Percentiles rank a stretch among this genome's conserved stretches.
These are phyloP conservation scores for Fusarium acutatum DNA, from an alignment of 2,329 filamentous ascomycete genomes.

Conservation along the genomic window DNA sequence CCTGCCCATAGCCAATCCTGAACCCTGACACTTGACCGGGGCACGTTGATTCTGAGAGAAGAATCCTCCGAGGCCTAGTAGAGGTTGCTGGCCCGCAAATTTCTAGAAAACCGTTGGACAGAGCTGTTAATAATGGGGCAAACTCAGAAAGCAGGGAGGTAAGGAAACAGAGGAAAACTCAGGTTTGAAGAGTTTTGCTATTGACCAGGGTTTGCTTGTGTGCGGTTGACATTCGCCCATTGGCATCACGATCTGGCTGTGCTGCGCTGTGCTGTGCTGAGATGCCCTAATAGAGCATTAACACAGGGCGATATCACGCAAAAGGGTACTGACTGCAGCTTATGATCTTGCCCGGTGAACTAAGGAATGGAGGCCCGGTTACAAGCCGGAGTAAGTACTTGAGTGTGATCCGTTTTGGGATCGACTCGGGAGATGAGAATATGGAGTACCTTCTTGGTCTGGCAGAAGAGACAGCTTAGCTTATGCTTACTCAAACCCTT, in stretches of 20 bases:
- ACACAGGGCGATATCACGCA: slow-evolving; percentile 28
- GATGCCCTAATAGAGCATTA: slow-evolving; percentile 29
- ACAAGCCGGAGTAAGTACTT: slow-evolving; percentile 30
- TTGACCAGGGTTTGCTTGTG: slow-evolving; percentile 32
- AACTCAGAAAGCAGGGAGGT: slow-evolving; percentile 32
- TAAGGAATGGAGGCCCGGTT: slow-evolving; percentile 23
- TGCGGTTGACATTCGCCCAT: slow-evolving; percentile 14
- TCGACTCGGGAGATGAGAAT: slow-evolving; percentile 37
- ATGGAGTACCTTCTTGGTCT: slow-evolving; percentile 32
- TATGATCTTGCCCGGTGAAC: slow-evolving; percentile 6
- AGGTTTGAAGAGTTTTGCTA: slow-evolving; percentile 39
- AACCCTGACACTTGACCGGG: slow-evolving; percentile 38
- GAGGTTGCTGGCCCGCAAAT: slow-evolving; percentile 41
- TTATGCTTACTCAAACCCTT: slow-evolving; percentile 42
- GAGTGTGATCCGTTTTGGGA: slow-evolving; percentile 27
- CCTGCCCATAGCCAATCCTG: slow-evolving; percentile 38
- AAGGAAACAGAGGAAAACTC: slow-evolving; percentile 40
- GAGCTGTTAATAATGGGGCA: slow-evolving; percentile 32
- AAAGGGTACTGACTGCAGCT: slow-evolving; percentile 14
- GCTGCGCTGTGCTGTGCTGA: neutral
- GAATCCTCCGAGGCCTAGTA: slow-evolving; percentile 45
- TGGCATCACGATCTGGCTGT: slow-evolving; percentile 10
- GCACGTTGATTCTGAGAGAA: slow-evolving; percentile 41
- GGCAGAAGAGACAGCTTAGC: slow-evolving; percentile 36
- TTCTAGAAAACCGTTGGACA: slow-evolving; percentile 47